Evolutionary conservation across 768 basidiomycete species (phyloP), one percentile per base, ranked within the genome.

Genomic region (Mycena metata): DNA sequence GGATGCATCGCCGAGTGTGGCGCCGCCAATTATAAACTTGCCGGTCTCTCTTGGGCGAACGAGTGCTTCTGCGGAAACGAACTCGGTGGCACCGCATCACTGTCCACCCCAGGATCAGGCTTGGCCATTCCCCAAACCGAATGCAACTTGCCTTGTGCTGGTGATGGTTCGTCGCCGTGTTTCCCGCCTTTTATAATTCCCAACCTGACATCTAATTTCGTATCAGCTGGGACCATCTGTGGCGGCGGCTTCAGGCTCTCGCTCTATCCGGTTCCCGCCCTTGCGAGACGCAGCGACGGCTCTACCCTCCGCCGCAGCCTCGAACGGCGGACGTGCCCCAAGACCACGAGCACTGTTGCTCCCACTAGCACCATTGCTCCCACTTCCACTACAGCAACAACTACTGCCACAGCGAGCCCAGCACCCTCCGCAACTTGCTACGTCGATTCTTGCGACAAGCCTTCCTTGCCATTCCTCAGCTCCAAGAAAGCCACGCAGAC

Each of bases 191-290:
- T 62, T 62, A 23, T n/a, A n/a, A n/a, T 62, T 51, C 39, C 43
- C 49, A 52, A 62, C 42, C 50, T 62, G 49, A 62, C 41, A 52
- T 51, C 51, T 51, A 62, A 42, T 51, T 62, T 62, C 36, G 60
- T 24, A 51, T 52, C 41, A 51, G 50, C 49, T 50, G 60, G 60
- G 60, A 61, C 47, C 36, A 61, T 61, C 2, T 61, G 60, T 61
- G 60, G 60, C 50, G 49, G 60, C 60, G 60, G 60, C 60, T 62
- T 62, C 50, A 62, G 60, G 41, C 60, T 62, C 60, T 62, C 60
- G 49, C 60, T 62, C n/a, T 62, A 42, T 49, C 36, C 60, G 49
- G 60, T 62, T 21, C 60, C 60, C 23, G 60, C 60, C 43, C 60
- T 39, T n/a, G 49, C 60, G 60, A 62, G 60, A 49, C 47, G 60